Base-by-base conservation (phyloP, 208 protist species). In the Angomonas ambiguus region DNA sequence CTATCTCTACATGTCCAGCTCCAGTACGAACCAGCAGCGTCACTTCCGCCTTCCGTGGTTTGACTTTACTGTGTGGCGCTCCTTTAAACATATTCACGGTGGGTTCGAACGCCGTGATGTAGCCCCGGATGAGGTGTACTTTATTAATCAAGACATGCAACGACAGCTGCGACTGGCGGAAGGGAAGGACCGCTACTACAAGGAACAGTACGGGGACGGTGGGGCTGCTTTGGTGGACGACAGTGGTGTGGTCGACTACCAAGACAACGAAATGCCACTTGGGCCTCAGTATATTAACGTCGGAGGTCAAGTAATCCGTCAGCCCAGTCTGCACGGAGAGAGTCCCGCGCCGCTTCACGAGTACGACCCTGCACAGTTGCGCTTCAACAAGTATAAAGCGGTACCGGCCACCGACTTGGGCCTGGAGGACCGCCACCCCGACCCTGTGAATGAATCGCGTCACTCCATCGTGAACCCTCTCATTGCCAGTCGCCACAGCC, bases 71-170 rank as follows among this genome's bases (percentile, higher is more conserved):
- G 84, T 95, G 28, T 95, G 89, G 87, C 86, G 89, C 30, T 95
- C 89, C 32, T 95, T 95, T 76, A 95, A 95, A 78, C 89, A 95
- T 65, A 88, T 95, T 38, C 89, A 95, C 64, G 89, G 89, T 65
- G 90, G 90, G 45, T 96, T 96, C 64, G 70, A 85, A 56, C 82
- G 90, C 10, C 84, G 90, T 22, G 83, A 96, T 66, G 87, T 96
- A 35, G 87, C 90, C 5, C 90, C 90, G 0, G 87, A 96, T 69
- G 87, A 93, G 66, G 87, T 96, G 24, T 96, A 91, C 80, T 82
- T 80, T 62, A 69, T 96, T 48, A 93, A 93, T 63, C 77, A 88
- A 34, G 90, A 96, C 65, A 96, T 96, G 90, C 76, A 79, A 2
- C 77, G 78, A 10, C 82, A 93, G 71, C 79, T 96, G 62, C 90